Evolutionary conservation across 2,329 filamentous ascomycete genomes (phyloP).

Genomic region (Trichophyton rubrum): DNA sequence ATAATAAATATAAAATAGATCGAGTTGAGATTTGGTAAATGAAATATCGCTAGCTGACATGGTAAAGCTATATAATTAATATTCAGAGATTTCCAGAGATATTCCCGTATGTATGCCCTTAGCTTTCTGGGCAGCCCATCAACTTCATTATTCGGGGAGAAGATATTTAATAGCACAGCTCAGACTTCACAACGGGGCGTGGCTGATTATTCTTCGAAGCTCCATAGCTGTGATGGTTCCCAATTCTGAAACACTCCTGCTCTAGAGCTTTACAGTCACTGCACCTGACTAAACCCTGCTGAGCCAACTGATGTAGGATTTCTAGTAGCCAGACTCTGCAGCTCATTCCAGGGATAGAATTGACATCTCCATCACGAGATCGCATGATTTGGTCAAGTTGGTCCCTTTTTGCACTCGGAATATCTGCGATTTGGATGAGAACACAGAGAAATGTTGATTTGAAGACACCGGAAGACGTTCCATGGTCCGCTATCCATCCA

Average conservation of each 20-base stretch:
- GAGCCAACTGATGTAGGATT: conserved; percentile 13
- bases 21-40: too few relatives aligned
- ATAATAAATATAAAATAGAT: too few relatives aligned
- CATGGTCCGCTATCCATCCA: conserved; percentile 14
- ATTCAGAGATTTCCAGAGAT: neutral
- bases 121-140: neutral
- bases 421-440: conserved; percentile 13
- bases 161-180: neutral
- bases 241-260: conserved; percentile 16
- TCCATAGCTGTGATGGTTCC: conserved; percentile 12
- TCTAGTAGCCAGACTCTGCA: conserved; percentile 18
- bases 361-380: conserved; percentile 15
- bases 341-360: conserved; percentile 17
- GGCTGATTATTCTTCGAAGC: conserved; percentile 10
- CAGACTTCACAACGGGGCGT: conserved; percentile 10
- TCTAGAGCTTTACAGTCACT: conserved; percentile 10
- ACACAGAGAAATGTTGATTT: conserved; percentile 14
- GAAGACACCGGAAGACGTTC: conserved; percentile 6
- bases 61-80: neutral
- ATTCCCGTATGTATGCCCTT: neutral
- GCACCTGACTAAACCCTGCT: conserved; percentile 14
- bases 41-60: neutral
- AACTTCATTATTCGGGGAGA: neutral
- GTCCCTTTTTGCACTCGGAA: conserved; percentile 10
- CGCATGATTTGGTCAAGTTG: conserved; percentile 17